These are phyloP conservation scores for Lachancea cidri DNA, from an alignment of 805 yeast genomes.

Conservation along the genomic window DNA sequence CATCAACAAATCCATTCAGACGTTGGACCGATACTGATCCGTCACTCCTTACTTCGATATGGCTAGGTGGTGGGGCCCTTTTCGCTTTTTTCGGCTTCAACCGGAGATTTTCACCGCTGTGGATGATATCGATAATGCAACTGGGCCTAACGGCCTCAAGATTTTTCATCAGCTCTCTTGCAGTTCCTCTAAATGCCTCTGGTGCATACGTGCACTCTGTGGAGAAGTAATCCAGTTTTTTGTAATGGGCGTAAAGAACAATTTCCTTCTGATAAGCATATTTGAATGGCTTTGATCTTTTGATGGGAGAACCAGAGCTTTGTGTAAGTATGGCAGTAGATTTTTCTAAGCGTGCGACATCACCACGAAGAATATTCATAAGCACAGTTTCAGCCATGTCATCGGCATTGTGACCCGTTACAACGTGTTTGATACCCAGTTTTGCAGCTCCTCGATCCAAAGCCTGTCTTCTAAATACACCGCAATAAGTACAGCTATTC, in stretches of 20 bases:
- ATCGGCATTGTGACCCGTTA: slow-evolving; percentile 98
- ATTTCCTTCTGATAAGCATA: slow-evolving; percentile 96
- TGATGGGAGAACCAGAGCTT: slow-evolving; percentile 80
- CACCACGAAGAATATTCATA: slow-evolving; percentile 95
- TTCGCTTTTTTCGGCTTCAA: slow-evolving; percentile 52
- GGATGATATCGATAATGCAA: slow-evolving; percentile 88
- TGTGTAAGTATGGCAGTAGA: slow-evolving; percentile 83
- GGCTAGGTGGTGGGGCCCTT: slow-evolving; percentile 32
- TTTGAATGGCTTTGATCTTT: slow-evolving; percentile 92
- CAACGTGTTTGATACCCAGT: slow-evolving; percentile 80
- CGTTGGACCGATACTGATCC: slow-evolving; percentile 51
- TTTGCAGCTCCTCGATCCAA: slow-evolving; percentile 92
- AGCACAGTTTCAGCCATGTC: slow-evolving; percentile 98
- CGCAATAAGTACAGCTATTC: slow-evolving; percentile 96
- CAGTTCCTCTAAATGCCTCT: slow-evolving; percentile 97
- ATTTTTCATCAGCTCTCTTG: slow-evolving; percentile 85
- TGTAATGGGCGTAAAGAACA: slow-evolving; percentile 94
- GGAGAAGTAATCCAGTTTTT: slow-evolving; percentile 88
- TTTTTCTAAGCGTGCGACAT: slow-evolving; percentile 83
- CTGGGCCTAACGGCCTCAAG: slow-evolving; percentile 87
- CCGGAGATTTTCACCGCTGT: slow-evolving; percentile 84
- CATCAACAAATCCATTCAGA: slow-evolving; percentile 44
- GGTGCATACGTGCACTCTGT: slow-evolving; percentile 99
- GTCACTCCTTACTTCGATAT: slow-evolving; percentile 50
- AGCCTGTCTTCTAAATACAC: slow-evolving; percentile 94